These are phyloP conservation scores for Termitomyces sp. DNA, from an alignment of 768 basidiomycete genomes.

Conservation along the genomic window DNA sequence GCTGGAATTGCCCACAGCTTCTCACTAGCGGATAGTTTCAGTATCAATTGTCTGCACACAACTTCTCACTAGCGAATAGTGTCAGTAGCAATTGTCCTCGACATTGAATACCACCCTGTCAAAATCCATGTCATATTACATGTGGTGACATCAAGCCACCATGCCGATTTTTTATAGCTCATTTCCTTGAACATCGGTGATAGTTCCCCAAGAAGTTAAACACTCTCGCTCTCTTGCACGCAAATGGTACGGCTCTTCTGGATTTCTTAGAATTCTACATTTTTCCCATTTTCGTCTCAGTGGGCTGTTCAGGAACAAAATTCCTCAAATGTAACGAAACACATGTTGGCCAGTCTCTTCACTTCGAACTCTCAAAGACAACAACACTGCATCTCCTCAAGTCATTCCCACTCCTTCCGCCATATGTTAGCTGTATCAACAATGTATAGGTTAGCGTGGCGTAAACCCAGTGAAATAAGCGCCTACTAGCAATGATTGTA, in stretches of 20 bases:
- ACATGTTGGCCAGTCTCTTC: background rate
- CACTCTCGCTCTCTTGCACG: background rate
- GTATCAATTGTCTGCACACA: background rate
- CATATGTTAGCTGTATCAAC: background rate
- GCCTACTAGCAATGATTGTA: background rate
- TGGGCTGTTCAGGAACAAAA: background rate
- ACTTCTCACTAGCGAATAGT: no score
- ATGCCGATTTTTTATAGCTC: background rate
- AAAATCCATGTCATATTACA: background rate
- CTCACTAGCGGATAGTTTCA: no score
- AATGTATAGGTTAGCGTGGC: constrained; percentile 2
- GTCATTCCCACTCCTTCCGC: background rate
- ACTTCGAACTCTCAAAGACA: background rate
- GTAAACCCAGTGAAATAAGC: background rate
- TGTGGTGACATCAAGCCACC: background rate
- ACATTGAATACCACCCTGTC: background rate
- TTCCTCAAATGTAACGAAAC: background rate
- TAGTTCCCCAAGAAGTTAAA: background rate
- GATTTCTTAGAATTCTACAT: background rate
- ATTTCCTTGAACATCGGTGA: background rate
- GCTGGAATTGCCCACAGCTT: background rate
- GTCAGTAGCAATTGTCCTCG: background rate
- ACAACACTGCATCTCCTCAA: background rate
- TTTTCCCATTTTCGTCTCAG: constrained; percentile 3
- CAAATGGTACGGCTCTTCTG: background rate